Evolutionary conservation across 2,329 filamentous ascomycete species (phyloP), one percentile per base, ranked within the genome.

Genomic region (Cladophialophora chaetospira): DNA sequence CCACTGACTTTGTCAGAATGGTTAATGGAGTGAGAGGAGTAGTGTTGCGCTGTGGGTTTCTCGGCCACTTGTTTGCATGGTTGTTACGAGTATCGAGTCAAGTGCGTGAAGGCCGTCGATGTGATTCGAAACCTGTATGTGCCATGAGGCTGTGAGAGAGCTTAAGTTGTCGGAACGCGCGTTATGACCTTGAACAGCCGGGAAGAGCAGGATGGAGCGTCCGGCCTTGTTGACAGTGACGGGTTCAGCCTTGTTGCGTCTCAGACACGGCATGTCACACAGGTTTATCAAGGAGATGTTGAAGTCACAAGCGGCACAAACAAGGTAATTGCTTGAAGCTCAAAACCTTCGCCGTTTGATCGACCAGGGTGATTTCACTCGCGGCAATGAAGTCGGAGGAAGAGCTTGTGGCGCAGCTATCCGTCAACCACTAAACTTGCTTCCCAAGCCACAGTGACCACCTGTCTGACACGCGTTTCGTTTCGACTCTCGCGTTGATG

Each of bases 241-340:
- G 29, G 48, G 48, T 48, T 44, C 49, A 57, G 54, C 54, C 54
- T 42, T 57, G 54, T 23, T 50, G n/a, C 33, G 35, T 46, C 42
- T 46, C 23, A 47, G 23, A 31, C 33, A 50, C 33, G 46, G 26
- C 26, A 36, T 17, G 8, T 35, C 13, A 35, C 6, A 38, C 21
- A 17, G 17, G 17, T 17, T 23, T 13, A 28, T 11, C 23, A 9
- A 1, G n/a, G 4, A 26, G 23, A 26, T 15, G 13, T 11, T n/a
- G 21, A 49, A 28, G 26, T 23, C 6, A 29, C 10, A 10, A n/a
- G n/a, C n/a, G n/a, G n/a, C n/a, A n/a, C n/a, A n/a, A n/a, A 19
- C 17, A 35, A 29, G 33, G 21, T 36, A 13, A 25, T 38, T 21
- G 33, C 47, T 31, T 2, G 47, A 50, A 43, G 36, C 40, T 35